A percentile compares a stretch with the other conserved stretches of the same genome.
Conservation (phyloP, 1,139 yeast species). For the Kurtzmaniella quercitrusa region DNA sequence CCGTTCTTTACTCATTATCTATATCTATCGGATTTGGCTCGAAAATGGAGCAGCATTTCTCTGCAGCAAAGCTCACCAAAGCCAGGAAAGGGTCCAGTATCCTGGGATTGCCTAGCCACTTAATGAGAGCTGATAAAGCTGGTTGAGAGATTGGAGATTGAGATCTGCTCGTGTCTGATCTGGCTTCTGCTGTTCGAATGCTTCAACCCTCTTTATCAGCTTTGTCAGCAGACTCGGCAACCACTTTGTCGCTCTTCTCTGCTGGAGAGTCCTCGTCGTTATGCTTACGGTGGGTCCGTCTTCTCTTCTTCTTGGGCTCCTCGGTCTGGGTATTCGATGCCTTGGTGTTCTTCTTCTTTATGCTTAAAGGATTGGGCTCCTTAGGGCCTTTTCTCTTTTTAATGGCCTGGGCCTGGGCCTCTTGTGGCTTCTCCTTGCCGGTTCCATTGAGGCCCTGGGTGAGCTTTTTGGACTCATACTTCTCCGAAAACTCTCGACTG, state of each 20-base stretch:
- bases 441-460: conserved; percentile 71
- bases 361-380: conserved; percentile 79
- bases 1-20: no score
- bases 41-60: no score
- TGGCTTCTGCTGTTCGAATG: no score
- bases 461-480: conserved; percentile 62
- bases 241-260: conserved; percentile 7
- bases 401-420: conserved; percentile 13
- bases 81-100: no score
- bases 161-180: no score
- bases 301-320: conserved; percentile 28
- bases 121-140: no score
- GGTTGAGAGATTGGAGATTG: no score
- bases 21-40: no score
- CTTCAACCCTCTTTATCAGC: no score
- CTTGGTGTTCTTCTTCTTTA: conserved; percentile 58
- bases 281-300: conserved; percentile 29
- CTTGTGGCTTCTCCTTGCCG: conserved; percentile 20
- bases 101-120: no score
- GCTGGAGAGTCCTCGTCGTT: conserved; percentile 12
- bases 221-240: no score
- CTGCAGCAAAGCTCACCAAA: no score
- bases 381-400: conserved; percentile 68
- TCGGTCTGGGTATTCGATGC: conserved; percentile 7
- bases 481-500: conserved; percentile 51